A percentile compares a stretch with the other conserved stretches of the same genome.
These are phyloP conservation scores for Psidium guajava DNA, from an alignment of 345 rosid species.

Conservation along the genomic window DNA sequence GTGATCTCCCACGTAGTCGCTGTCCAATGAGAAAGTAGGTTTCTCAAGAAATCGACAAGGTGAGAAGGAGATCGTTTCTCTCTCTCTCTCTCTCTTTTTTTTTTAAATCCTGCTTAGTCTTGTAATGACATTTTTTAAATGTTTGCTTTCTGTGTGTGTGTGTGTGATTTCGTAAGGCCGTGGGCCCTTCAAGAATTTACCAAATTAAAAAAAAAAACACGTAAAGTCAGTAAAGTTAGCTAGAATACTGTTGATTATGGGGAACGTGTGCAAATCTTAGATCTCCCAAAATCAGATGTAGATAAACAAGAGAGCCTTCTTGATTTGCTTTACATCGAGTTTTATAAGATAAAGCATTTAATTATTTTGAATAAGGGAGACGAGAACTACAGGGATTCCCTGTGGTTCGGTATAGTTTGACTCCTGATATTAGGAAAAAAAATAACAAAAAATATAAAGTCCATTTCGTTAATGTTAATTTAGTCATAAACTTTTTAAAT, in stretches of 20 bases:
- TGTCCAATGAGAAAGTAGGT: not conserved
- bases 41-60: not conserved
- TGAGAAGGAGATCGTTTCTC: not conserved
- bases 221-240: not conserved
- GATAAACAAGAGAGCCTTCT: no score
- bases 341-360: no score
- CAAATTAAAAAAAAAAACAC: not conserved
- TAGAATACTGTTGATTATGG: not conserved
- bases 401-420: no score
- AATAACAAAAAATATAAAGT: no score
- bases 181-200: not conserved
- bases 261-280: not conserved
- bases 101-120: not conserved
- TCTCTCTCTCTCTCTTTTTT: not conserved
- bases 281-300: no score
- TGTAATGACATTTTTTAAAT: not conserved
- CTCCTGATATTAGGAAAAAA: no score
- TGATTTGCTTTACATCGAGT: no score
- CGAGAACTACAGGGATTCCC: no score
- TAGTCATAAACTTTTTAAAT: no score
- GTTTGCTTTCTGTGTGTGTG: not conserved
- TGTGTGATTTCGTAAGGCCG: not conserved
- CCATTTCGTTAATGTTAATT: no score
- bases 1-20: not conserved
- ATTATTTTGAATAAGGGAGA: no score